Base-by-base conservation (phyloP, 495 filamentous ascomycete species). In the Hypoxylon cercidicola region DNA sequence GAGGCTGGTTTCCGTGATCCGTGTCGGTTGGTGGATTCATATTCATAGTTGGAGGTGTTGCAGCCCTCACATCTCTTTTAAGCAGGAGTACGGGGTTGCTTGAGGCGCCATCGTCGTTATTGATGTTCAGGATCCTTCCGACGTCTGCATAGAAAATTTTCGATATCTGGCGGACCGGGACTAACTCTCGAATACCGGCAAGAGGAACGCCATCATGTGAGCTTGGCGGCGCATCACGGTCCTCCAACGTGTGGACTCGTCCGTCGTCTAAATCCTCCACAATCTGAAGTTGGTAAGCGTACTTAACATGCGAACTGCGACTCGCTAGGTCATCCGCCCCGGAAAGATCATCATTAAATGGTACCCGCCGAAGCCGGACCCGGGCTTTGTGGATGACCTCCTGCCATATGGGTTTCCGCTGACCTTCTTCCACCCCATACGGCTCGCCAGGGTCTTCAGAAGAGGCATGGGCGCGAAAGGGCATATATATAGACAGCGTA, bases 101-200 rank as follows among this genome's bases (percentile, higher is more conserved):
- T 4, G 87, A 87, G 64, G 92, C 90, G 7, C 84, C 82, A 4
- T 87, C 87, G 28, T 92, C 87, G 35, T 83, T 86, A 32, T 87
- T 89, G 57, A 98, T 97, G 57, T 96, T 96, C 32, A 99, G 84
- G 15, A 99, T 93, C 71, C 90, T 91, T 20, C 96, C 93, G 3
- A 95, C 97, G 66, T 97, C 92, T 12, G 95, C 94, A 66, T 98
- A 99, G 75, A 99, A 98, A 20, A 99, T 95, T 68, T 96, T 98
- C 19, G 92, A 91, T 9, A 98, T 87, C 68, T 98, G 89, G 72
- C 96, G 89, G 30, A 99, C 88, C 0, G 96, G 95, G 5, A 99
- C 81, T 23, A 87, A 82, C 66, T 96, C 91, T 28, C 93, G 82
- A 16, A 98, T 88, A 4, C 96, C 96, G 19, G 95, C 93, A 21